These are phyloP conservation scores for Plasmodium chabaudi DNA, from an alignment of 169 alveolate species.

Conservation along the genomic window DNA sequence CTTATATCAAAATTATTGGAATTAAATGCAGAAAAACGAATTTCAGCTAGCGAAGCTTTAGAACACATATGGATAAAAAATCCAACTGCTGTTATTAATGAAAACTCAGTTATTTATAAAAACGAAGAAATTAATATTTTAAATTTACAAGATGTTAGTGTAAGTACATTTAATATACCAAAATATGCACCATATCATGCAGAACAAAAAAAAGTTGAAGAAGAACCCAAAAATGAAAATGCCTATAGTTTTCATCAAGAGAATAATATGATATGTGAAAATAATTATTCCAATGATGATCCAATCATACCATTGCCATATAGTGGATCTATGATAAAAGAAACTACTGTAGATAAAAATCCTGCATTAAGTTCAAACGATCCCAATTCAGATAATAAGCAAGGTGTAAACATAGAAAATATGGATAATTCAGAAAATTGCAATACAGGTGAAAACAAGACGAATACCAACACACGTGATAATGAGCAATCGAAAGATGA, in stretches of 20 bases:
- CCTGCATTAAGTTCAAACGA: neutral
- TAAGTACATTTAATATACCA: conserved; percentile 76
- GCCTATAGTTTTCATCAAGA: conserved; percentile 29
- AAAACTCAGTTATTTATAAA: conserved; percentile 76
- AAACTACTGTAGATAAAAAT: conserved; percentile 15
- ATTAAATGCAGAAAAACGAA: conserved; percentile 83
- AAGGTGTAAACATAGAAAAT: neutral
- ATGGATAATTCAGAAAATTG: neutral
- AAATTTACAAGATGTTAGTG: conserved; percentile 74
- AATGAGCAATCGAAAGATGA: neutral
- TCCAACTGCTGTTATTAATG: conserved; percentile 89
- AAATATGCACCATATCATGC: conserved; percentile 58
- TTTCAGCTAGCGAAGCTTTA: conserved; percentile 88
- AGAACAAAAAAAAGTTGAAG: conserved; percentile 39
- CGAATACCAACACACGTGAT: neutral
- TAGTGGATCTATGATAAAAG: conserved; percentile 56
- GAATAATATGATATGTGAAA: conserved; percentile 35
- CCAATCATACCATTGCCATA: conserved; percentile 69
- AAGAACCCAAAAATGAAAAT: conserved; percentile 25
- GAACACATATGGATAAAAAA: conserved; percentile 90
- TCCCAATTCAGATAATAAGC: neutral
- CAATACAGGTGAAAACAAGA: neutral
- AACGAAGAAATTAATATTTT: conserved; percentile 68
- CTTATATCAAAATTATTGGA: conserved; percentile 80
- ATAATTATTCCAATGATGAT: conserved; percentile 59